Evolutionary conservation across 2,329 filamentous ascomycete genomes (phyloP).

Genomic region (Ascocoryne sarcoides): DNA sequence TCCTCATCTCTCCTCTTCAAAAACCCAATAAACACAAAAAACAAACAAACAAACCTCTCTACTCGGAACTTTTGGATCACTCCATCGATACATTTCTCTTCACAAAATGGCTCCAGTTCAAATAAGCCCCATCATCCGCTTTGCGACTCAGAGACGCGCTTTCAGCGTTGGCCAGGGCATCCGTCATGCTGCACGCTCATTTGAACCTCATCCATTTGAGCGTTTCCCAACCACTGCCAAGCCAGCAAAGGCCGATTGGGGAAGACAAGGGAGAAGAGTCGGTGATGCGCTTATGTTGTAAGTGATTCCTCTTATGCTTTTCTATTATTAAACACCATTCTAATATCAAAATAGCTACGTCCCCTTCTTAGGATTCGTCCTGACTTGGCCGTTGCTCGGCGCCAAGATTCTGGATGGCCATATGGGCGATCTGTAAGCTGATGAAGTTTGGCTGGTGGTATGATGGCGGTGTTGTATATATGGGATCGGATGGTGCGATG

Average conservation of each 20-base stretch:
- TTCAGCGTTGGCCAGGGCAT: constrained; percentile 13
- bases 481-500: background rate
- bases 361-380: constrained; percentile 10
- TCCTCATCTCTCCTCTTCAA: background rate
- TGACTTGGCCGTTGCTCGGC: constrained; percentile 12
- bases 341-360: constrained; percentile 12
- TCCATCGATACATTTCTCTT: background rate
- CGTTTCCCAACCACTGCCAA: constrained; percentile 10
- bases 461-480: background rate
- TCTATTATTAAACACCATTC: background rate
- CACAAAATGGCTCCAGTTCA: constrained; percentile 3
- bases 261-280: constrained; percentile 6
- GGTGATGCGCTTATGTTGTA: constrained; percentile 15
- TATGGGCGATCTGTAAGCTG: no score
- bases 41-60: background rate
- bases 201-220: constrained; percentile 18
- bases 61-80: background rate
- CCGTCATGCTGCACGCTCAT: constrained; percentile 8
- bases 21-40: no score
- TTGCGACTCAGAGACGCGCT: constrained; percentile 6
- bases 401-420: constrained; percentile 8
- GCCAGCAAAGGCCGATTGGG: constrained; percentile 15
- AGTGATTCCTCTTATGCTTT: constrained; percentile 4
- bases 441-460: background rate
- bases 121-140: constrained; percentile 8